Percentiles rank a stretch among this genome's conserved stretches.
phyloP scores from a whole-genome alignment of 768 basidiomycete genomes.

The Boletus sensibilis region DNA sequence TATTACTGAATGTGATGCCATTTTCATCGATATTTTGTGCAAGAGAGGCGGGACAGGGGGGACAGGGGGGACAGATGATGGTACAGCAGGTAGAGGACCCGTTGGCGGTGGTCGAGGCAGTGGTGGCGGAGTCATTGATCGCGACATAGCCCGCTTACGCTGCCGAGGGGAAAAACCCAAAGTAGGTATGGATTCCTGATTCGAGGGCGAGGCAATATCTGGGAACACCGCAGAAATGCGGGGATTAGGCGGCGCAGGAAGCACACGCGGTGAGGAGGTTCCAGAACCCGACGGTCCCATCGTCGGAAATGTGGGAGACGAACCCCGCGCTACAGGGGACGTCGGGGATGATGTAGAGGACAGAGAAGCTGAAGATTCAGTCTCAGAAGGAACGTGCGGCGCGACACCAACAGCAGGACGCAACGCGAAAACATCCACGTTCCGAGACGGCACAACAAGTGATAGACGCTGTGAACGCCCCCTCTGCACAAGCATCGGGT shows the following conservation, averaged over 20 bases:
- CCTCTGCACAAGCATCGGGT: neutral
- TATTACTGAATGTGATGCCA: neutral
- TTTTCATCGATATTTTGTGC: conserved; percentile 14
- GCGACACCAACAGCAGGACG: conserved; percentile 23
- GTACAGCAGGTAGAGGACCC: conserved; percentile 31
- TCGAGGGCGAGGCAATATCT: conserved; percentile 1
- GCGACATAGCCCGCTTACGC: conserved; percentile 25
- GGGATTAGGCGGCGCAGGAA: conserved; percentile 5
- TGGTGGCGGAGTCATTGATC: conserved; percentile 27
- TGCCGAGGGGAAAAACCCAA: conserved; percentile 16
- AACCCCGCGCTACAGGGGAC: neutral
- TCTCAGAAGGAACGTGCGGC: conserved; percentile 25
- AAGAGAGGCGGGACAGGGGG: conserved; percentile 28
- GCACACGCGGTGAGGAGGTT: neutral
- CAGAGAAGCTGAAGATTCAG: conserved; percentile 5
- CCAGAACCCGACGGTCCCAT: neutral
- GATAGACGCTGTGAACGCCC: conserved; percentile 14
- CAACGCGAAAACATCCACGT: neutral
- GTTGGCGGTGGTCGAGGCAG: conserved; percentile 28
- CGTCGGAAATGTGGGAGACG: conserved; percentile 3
- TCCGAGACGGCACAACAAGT: conserved; percentile 15
- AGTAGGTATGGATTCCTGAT: conserved; percentile 21
- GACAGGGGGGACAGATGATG: conserved; percentile 24
- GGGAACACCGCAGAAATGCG: conserved; percentile 3
- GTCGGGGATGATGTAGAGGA: conserved; percentile 18